Evolutionary conservation across 805 yeast genomes (phyloP).

Genomic region (Wickerhamomyces rabaulensis): DNA sequence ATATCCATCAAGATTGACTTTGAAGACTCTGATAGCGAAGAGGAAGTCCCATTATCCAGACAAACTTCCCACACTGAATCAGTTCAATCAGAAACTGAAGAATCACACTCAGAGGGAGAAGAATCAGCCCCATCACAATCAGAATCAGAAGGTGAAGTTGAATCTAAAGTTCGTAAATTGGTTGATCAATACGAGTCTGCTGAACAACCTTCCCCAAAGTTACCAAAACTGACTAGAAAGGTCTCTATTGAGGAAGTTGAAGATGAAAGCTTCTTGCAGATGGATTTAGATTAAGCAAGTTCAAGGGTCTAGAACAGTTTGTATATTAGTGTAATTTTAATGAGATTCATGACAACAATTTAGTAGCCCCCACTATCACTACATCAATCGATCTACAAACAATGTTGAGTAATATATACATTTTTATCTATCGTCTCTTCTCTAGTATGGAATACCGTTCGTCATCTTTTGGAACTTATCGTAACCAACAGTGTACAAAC

Average conservation of each 20-base stretch:
- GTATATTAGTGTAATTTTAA: slow-evolving; percentile 1
- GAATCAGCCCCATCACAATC: slow-evolving; percentile 1
- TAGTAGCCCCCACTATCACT: too few species aligned
- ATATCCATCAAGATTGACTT: slow-evolving; percentile 10
- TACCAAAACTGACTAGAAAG: slow-evolving; percentile 18
- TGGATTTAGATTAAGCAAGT: slow-evolving; percentile 13
- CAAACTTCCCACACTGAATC: not conserved
- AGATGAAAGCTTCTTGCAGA: slow-evolving; percentile 14
- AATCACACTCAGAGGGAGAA: not conserved
- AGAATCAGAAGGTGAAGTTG: slow-evolving; percentile 1
- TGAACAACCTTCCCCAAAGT: slow-evolving; percentile 2
- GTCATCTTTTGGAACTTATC: slow-evolving; percentile 96
- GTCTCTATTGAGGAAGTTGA: slow-evolving; percentile 21
- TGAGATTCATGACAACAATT: not conserved
- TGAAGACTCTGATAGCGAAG: not conserved
- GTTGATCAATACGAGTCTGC: slow-evolving; percentile 2
- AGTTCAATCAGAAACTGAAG: not conserved
- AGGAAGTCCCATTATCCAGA: slow-evolving; percentile 4
- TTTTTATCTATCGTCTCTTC: not conserved
- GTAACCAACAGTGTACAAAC: slow-evolving; percentile 87
- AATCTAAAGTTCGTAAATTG: not conserved
- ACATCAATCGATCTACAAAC: not conserved
- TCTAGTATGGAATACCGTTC: slow-evolving; percentile 89
- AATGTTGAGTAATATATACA: not conserved
- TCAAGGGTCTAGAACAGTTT: not conserved